Evolutionary conservation across 495 filamentous ascomycete species (phyloP), one percentile per base, ranked within the genome.

Genomic region (Hypoxylon fragiforme): DNA sequence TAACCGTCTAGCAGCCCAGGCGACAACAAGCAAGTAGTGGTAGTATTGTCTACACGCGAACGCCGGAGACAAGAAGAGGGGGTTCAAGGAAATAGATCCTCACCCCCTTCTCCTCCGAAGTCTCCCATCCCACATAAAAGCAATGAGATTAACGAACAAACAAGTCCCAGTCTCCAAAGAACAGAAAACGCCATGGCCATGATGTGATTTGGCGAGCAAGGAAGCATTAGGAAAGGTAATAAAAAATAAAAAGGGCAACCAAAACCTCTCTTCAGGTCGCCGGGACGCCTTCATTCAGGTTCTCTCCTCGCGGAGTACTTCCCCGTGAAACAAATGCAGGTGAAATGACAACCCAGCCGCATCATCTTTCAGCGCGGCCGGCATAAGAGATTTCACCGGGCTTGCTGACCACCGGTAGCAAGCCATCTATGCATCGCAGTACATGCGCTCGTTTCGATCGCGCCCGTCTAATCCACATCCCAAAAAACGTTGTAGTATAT

Each of bases 1-100:
- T 12, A 21, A 14, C 45, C 45, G 45, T 50, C 57, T 46, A 51
- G 36, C 57, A 16, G 35, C 50, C 40, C 35, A 51, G 37, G 46
- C 12, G 38, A 43, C 44, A 41, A 44, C n/a, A n/a, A 28, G 9
- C 24, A 28, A 28, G 24, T 9, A 28, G 24, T 4, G 24, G 15
- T 37, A 14, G 21, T 18, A 21, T 19, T 38, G 42, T 50, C 38
- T 34, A 56, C 47, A 49, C n/a, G 26, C 20, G 30, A 39, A 57
- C 51, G 36, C 41, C 35, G 40, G n/a, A 26, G 24, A 28, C 1
- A 11, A 7, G 21, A 19, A 50, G 20, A 34, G n/a, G n/a, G n/a
- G n/a, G n/a, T n/a, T n/a, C 24, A 28, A 28, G 24, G 24, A 9
- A 9, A 28, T 4, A 28, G 24, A 28, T 9, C 4, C 24, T 4